Evolutionary conservation across 2,329 filamentous ascomycete species (phyloP), one percentile per base, ranked within the genome.

Genomic region (Daldinia sp.): DNA sequence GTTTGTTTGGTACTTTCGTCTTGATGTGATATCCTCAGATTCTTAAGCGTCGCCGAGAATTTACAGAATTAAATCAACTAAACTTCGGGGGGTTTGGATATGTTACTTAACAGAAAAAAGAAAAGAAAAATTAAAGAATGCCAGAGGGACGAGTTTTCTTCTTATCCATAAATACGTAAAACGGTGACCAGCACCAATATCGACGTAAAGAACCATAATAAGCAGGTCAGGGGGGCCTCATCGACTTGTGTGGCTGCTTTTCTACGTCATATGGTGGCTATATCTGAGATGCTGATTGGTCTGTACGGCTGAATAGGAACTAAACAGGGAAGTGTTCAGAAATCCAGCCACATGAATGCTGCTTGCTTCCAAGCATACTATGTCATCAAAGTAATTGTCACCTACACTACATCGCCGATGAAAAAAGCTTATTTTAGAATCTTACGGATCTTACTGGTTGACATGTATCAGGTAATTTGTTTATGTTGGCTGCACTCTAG

Each of bases 201-300:
- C 60, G 59, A 64, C 65, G 65, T 64, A 64, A 51, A 37, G 46
- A 12, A 23, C n/a, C 51, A 35, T 61, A 28, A 33, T 46, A n/a
- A 20, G 13, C 39, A 59, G 9, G 26, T 37, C 18, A 35, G 7
- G n/a, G 35, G 13, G 35, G 5, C 46, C 42, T 41, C 26, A 35
- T 18, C 23, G 53, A 57, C 3, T 9, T 13, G 42, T 68, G 60
- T 72, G 67, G 67, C 67, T 64, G 44, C 61, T 57, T 51, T 6
- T 13, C 58, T 67, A 72, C 70, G 70, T 72, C 70, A 72, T 67
- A 33, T 63, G 39, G 61, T 69, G 69, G 69, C 69, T 69, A 12
- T 37, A 15, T 10, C 10, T 18, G 30, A 56, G 4, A 9, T 10
- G 44, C 30, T 70, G 65, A 68, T 72, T 70, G 67, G 70, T 13